Base-by-base conservation (phyloP, 2,329 filamentous ascomycete genomes). In the Sporothrix humicola region DNA sequence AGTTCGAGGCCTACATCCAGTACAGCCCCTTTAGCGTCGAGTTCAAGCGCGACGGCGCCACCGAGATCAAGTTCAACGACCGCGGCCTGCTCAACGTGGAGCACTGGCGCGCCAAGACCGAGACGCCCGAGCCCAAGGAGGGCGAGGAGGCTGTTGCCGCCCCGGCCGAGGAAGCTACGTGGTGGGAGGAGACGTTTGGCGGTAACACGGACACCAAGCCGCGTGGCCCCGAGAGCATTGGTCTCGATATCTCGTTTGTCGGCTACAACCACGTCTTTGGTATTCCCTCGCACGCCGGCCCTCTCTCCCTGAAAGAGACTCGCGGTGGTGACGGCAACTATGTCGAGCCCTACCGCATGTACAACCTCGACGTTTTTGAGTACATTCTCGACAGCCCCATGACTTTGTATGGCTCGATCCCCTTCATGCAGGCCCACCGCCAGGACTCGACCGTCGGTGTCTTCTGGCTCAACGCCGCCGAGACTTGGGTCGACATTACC, bases 171-270 rank as follows among this genome's bases (percentile, higher is more conserved):
- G 93, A 98, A 80, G 92, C 91, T 82, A 98, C 95, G 3, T 98
- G 94, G 94, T 99, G 96, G 96, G 96, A 99, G 7, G 96, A 99
- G 84, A 89, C 88, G 0, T 99, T 99, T 81, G 95, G 95, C 76
- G 95, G 95, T 75, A 97, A 96, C 81, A 98, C 95, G 0, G 96
- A 99, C 82, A 89, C 91, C 5, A 99, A 99, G 83, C 95, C 96
- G n/a, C 90, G 91, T 79, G 96, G 96, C 0, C 96, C 96, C 0
- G 96, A 99, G 82, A 96, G 95, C 80, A 87, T 99, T 61, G 94
- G 89, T 15, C 83, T 99, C 74, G 96, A 99, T 80, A 95, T 99
- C 78, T 91, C 92, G 0, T 99, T 99, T 82, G 90, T 93, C 1
- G 94, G 93, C 50, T 99, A 97, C 80, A 91, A 93, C 72, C 92